Evolutionary conservation across 306 rosid species (phyloP), one percentile per base, ranked within the genome.

Genomic region (Pachyrhizus erosus): DNA sequence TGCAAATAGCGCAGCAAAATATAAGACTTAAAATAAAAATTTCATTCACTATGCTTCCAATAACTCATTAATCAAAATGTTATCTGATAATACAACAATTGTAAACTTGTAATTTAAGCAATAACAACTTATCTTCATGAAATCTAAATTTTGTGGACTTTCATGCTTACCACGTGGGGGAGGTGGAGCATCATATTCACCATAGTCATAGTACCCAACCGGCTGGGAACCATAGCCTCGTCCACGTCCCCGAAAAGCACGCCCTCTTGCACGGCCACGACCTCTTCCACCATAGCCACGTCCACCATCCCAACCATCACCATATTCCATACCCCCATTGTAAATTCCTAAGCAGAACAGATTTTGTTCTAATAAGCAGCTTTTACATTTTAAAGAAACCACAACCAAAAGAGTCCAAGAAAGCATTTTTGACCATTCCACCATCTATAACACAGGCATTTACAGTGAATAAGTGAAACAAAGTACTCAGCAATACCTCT

Each of bases 281-380:
- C 94, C 92, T 85, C 96, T 87, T 72, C 91, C 91, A 55, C 93
- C 97, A 76, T 83, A 91, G 70, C 98, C 89, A 27, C 85, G 92
- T 15, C 96, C 96, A 39, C 89, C 88, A 71, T 89, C 98, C 93
- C 92, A 91, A 51, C 90, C 90, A 85, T 91, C 94, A 52, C 93
- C 98, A 74, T 90, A 87, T 40, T 94, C 96, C 65, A 75, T 72
- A 68, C 91, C 88, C 58, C 90, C 97, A 78, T 90, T 89, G 86
- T 89, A 89, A 83, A 84, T 74, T 84, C 94, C 97, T 91, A 74
- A 13, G n/a, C 2, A 75, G 18, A 76, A 79, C 10, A 75, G 6
- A 74, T 54, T 45, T 31, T 23, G 1, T 31, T 29, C 43, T 7
- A 1, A n/a, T 48, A n/a, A 81, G 85, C 48, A 67, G 72, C 40